Base-by-base conservation (phyloP, 2,329 filamentous ascomycete species). In the Emergomyces pasteurianus region DNA sequence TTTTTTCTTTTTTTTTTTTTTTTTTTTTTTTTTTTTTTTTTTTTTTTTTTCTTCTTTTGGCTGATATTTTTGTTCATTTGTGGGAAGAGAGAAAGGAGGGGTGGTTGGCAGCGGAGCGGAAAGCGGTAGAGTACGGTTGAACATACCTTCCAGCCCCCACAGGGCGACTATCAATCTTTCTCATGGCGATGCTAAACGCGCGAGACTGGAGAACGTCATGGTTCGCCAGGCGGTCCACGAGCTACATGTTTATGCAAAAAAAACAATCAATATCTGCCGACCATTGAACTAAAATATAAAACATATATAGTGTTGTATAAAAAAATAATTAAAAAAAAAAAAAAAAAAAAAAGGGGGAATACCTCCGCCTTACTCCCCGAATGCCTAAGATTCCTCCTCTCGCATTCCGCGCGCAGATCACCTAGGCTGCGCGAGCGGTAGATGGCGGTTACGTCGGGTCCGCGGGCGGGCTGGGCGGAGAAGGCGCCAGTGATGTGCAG, bases 401-500 rank as follows among this genome's bases (percentile, higher is more conserved):
- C 72, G 72, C 80, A 82, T 65, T 83, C 81, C 16, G 69, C 69
- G 65, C 78, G 78, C 36, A 82, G 76, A 60, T 81, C 79, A 57
- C 77, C 73, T 52, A 82, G 71, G 63, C 76, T 80, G 63, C 77
- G 78, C 61, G 81, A 78, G 40, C 79, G 73, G 62, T 81, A 81
- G 60, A 78, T 69, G 49, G 77, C 76, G 21, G 80, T 75, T 66
- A 79, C 80, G 66, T 83, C 81, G 38, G 77, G 70, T 67, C 79
- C 67, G 72, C 76, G 73, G 77, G 74, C 67, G 70, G 77, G 65
- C 74, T 82, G 68, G 63, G 80, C 83, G 58, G 82, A 82, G 34
- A 82, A 77, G 46, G 80, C 79, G 60, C 83, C 83, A 42, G 83
- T 86, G 75, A 85, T 84, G 73, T 82, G 81, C 57, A 86, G 78